Evolutionary conservation across 2,329 filamentous ascomycete species (phyloP), one percentile per base, ranked within the genome.

Genomic region (Curvularia hawaiiensis): DNA sequence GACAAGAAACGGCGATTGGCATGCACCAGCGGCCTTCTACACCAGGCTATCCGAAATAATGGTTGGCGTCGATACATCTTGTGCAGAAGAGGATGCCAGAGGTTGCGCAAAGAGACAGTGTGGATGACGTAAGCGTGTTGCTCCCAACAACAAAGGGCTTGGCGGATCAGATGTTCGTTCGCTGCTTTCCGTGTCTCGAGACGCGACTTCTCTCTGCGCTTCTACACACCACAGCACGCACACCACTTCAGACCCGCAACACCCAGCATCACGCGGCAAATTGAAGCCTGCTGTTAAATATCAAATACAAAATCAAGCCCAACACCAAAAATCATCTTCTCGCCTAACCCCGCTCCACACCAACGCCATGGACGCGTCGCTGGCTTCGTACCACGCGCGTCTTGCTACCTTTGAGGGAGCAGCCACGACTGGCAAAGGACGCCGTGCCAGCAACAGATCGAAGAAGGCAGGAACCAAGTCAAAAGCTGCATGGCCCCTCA

Each of bases 371-470:
- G 70, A 72, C 56, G 53, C 63, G 41, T 61, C 63, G 18, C 82
- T 85, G 79, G 80, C 83, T 65, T 90, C 89, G 16, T 88, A 88
- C 64, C 87, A 92, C 63, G 89, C 88, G 67, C 91, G 95, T 47
- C 79, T 97, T 35, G 88, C 87, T 31, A 94, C 92, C 11, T 99
- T 98, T 76, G 84, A 90, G 50, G 54, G 50, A 57, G 81, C 81
- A 52, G 77, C 85, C 3, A 84, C 90, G 53, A 83, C 85, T 12
- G 79, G 84, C 38, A 79, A 83, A 40, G 91, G 91, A 75, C 87
- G 91, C 69, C 85, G 90, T 72, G 83, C 85, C 30, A 95, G 91
- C 12, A 85, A 83, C 57, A 82, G 82, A 48, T 84, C 83, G 66
- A 83, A 84, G 59, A 89, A 89, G 58, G 61, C 67, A 44, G 65